Conservation (phyloP, 768 basidiomycete genomes). For the Serendipita vermifera region DNA sequence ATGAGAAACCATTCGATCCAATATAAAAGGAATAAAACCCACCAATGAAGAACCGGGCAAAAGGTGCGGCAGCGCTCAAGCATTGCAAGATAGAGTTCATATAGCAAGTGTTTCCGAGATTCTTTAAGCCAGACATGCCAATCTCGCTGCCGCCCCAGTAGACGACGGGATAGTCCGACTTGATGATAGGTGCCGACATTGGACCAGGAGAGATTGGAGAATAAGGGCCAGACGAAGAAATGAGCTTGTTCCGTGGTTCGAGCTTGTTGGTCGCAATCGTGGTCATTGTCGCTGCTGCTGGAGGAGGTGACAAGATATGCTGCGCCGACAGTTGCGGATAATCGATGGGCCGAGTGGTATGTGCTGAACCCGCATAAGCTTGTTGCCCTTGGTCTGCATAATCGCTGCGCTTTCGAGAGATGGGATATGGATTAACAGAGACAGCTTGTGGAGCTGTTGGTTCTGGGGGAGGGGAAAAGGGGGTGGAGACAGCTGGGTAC, state of each 20-base stretch:
- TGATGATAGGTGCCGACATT: constrained; percentile 46
- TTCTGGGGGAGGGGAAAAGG: constrained; percentile 15
- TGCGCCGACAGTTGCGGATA: constrained; percentile 63
- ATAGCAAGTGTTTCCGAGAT: constrained; percentile 94
- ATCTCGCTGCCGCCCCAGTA: constrained; percentile 78
- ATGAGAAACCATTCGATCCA: neutral
- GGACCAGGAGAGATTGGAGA: constrained; percentile 28
- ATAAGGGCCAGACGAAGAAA: constrained; percentile 21
- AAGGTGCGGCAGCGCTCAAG: constrained; percentile 85
- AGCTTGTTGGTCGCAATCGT: constrained; percentile 27
- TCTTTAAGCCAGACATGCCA: constrained; percentile 78
- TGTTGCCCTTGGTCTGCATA: constrained; percentile 64
- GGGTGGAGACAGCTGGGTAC: constrained; percentile 9
- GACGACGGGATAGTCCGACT: constrained; percentile 62
- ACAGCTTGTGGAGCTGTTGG: constrained; percentile 64
- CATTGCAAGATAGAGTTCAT: constrained; percentile 99
- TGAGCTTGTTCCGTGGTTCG: constrained; percentile 21
- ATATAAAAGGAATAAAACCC: constrained; percentile 16
- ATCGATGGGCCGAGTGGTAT: constrained; percentile 36
- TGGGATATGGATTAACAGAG: constrained; percentile 65
- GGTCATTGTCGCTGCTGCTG: constrained; percentile 53
- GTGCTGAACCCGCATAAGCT: constrained; percentile 25
- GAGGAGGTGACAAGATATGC: constrained; percentile 61
- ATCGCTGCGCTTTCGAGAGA: constrained; percentile 60
- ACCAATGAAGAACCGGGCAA: constrained; percentile 88